phyloP scores from a whole-genome alignment of 2,329 filamentous ascomycete genomes.

The Boeremia exigua region DNA sequence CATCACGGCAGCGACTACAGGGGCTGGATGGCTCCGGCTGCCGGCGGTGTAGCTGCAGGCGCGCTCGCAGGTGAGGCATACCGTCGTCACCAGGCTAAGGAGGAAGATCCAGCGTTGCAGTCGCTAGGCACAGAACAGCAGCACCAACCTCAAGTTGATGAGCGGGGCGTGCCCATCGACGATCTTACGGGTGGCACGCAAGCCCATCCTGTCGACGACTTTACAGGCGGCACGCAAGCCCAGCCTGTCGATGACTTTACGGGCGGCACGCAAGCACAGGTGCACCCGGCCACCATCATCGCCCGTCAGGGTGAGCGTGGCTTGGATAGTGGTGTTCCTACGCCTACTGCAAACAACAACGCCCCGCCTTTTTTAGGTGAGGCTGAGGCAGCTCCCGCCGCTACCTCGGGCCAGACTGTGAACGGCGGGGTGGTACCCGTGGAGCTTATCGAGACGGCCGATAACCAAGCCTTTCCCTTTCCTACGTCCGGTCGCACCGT shows the following conservation, averaged over 20 bases:
- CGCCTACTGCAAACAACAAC: conserved; percentile 19
- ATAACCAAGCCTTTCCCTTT: conserved; percentile 33
- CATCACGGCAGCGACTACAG: conserved; percentile 55
- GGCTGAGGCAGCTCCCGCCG: conserved; percentile 35
- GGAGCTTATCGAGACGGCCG: conserved; percentile 22
- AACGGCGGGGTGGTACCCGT: conserved; percentile 40
- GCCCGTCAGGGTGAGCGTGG: conserved; percentile 19
- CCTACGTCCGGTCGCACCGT: conserved; percentile 30
- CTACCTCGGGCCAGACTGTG: conserved; percentile 31
- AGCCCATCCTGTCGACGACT: neutral
- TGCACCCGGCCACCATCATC: conserved; percentile 21
- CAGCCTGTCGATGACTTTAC: neutral
- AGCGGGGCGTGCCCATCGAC: conserved; percentile 10
- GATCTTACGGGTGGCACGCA: conserved; percentile 8
- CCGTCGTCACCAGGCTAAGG: conserved; percentile 37
- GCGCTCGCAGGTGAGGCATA: conserved; percentile 48
- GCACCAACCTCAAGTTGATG: conserved; percentile 12
- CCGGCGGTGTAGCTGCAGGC: conserved; percentile 51
- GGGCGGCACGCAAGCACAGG: neutral
- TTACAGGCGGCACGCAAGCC: conserved; percentile 6
- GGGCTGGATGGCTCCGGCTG: conserved; percentile 62
- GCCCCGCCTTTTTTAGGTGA: conserved; percentile 41
- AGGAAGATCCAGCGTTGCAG: conserved; percentile 34
- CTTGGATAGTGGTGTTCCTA: conserved; percentile 20
- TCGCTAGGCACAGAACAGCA: conserved; percentile 16